Conservation (phyloP, 129 eudicot genomes). For the Saposhnikovia divaricata region DNA sequence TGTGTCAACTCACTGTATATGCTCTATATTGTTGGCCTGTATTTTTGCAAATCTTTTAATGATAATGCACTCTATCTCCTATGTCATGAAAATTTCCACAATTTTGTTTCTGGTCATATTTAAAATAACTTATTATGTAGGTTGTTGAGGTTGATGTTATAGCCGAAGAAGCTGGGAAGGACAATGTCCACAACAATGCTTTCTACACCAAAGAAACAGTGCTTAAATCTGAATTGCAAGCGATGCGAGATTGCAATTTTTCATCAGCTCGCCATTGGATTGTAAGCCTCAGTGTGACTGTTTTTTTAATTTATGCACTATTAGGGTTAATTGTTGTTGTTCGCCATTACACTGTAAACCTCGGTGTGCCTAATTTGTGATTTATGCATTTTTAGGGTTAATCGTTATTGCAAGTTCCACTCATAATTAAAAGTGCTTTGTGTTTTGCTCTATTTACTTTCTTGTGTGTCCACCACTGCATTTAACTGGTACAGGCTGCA, state of each 20-base stretch:
- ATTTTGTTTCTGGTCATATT: background rate
- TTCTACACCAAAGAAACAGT: conserved; percentile 82
- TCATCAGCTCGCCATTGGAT: conserved; percentile 95
- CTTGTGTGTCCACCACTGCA: background rate
- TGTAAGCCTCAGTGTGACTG: conserved; percentile 40
- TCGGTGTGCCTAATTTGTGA: background rate
- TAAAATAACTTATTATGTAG: conserved; percentile 22
- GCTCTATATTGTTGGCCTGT: too few relatives aligned
- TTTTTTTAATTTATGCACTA: background rate
- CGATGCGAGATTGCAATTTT: conserved; percentile 84
- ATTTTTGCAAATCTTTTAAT: background rate
- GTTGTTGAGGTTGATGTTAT: conserved; percentile 85
- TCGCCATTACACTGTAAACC: conserved; percentile 90
- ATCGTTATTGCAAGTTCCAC: background rate
- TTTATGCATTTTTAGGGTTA: background rate
- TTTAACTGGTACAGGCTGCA: background rate
- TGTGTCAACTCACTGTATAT: too few relatives aligned
- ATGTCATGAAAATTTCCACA: background rate
- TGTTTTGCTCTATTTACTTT: background rate
- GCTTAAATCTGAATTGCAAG: conserved; percentile 78
- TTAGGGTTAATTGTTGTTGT: too few relatives aligned
- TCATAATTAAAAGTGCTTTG: background rate
- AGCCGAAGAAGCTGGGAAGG: conserved; percentile 80
- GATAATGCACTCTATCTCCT: background rate
- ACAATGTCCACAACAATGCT: conserved; percentile 81